These are phyloP conservation scores for Lactarius tabidus DNA, from an alignment of 768 basidiomycete species.

Conservation along the genomic window DNA sequence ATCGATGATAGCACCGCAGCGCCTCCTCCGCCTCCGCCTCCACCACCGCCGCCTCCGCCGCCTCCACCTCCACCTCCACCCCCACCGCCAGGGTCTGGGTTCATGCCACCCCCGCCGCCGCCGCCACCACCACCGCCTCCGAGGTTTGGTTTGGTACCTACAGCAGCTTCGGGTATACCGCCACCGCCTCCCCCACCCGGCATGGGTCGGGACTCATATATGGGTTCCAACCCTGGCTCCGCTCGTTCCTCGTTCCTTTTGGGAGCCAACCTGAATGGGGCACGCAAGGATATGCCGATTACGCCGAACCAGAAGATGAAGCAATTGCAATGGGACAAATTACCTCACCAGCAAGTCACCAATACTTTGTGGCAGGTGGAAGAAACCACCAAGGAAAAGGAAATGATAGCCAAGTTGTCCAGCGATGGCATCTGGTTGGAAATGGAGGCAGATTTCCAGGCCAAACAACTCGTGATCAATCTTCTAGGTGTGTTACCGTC, in stretches of 20 bases:
- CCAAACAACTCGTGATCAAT: constrained; percentile 89
- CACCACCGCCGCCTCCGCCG: constrained; percentile 30
- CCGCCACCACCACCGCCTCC: constrained; percentile 40
- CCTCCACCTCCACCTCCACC: constrained; percentile 34
- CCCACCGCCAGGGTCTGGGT: constrained; percentile 30
- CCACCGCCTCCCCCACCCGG: constrained; percentile 39
- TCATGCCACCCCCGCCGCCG: constrained; percentile 32
- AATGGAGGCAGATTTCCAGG: constrained; percentile 98
- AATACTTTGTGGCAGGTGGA: constrained; percentile 87
- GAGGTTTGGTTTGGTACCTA: constrained; percentile 29
- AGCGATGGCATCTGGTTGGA: constrained; percentile 86
- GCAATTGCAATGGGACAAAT: constrained; percentile 97
- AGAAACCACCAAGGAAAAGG: constrained; percentile 60
- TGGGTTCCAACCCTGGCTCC: constrained; percentile 42
- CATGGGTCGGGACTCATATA: constrained; percentile 34
- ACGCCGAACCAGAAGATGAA: constrained; percentile 93
- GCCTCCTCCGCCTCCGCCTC: constrained; percentile 28
- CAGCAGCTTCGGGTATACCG: constrained; percentile 27
- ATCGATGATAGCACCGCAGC: constrained; percentile 31
- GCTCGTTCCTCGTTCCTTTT: constrained; percentile 58
- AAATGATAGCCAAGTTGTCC: constrained; percentile 79
- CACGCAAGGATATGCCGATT: constrained; percentile 81
- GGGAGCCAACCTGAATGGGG: constrained; percentile 52
- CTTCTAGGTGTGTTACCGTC: constrained; percentile 59
- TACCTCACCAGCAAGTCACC: constrained; percentile 80